A percentile compares a stretch with the other conserved stretches of the same genome.
These are phyloP conservation scores for Bipolaris cookei DNA, from an alignment of 2,329 filamentous ascomycete species.

Conservation along the genomic window DNA sequence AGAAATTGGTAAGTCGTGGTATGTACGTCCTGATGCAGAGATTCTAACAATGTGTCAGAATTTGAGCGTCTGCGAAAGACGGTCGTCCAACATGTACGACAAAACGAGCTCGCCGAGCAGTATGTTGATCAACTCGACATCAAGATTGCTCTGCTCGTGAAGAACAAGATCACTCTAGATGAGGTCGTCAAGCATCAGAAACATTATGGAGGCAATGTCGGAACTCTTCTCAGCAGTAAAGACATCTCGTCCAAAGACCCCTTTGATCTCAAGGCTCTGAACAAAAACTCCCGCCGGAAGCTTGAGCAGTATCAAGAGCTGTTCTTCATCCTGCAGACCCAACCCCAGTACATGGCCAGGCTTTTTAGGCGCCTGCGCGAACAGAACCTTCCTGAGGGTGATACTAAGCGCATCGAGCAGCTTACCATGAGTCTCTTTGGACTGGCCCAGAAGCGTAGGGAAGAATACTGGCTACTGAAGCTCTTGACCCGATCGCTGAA, in stretches of 20 bases:
- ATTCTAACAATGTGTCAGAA: constrained; percentile 58
- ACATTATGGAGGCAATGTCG: constrained; percentile 90
- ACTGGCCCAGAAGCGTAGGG: constrained; percentile 93
- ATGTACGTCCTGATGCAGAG: no score
- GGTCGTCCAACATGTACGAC: constrained; percentile 94
- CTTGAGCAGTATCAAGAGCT: constrained; percentile 96
- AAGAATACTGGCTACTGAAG: constrained; percentile 96
- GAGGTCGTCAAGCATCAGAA: constrained; percentile 97
- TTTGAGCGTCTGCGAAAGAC: constrained; percentile 94
- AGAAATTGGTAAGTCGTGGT: constrained; percentile 67
- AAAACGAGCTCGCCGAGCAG: constrained; percentile 96
- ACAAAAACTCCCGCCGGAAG: constrained; percentile 95
- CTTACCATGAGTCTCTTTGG: constrained; percentile 96
- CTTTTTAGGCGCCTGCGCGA: constrained; percentile 86
- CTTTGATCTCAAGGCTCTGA: constrained; percentile 94
- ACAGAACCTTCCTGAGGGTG: constrained; percentile 84
- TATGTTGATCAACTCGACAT: constrained; percentile 99
- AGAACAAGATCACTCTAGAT: constrained; percentile 99
- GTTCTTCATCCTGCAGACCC: constrained; percentile 96
- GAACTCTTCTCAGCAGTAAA: constrained; percentile 84
- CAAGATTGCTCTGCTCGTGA: constrained; percentile 96
- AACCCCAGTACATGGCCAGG: constrained; percentile 89
- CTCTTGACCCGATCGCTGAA: constrained; percentile 80
- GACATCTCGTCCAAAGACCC: constrained; percentile 88
- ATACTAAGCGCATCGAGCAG: constrained; percentile 89